Base-by-base conservation (phyloP, 1,284 basidiomycete genomes). In the Moesziomyces antarcticus region DNA sequence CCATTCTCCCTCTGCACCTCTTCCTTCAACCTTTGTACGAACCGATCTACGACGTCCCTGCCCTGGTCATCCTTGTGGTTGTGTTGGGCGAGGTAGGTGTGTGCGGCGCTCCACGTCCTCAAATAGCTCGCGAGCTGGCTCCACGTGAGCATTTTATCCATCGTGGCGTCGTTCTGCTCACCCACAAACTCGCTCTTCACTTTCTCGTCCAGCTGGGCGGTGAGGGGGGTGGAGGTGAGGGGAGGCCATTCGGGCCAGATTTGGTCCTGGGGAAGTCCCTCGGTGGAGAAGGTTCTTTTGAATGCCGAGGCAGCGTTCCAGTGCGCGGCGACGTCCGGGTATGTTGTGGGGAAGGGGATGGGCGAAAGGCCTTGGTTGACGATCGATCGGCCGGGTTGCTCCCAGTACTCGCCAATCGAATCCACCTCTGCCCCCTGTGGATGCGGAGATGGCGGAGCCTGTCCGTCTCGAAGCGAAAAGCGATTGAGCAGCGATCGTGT, bases 311-410 rank as follows among this genome's bases (percentile, higher is more conserved):
- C 1, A 0, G 14, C 40, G 25, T 73, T 52, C 73, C 72, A 85
- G 56, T 82, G 50, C 83, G 80, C 65, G 86, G 86, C 20, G 77
- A 73, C 35, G 82, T 82, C 4, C 84, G 84, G 42, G 85, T 79
- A 66, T 85, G 68, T 33, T 74, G 56, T 85, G 0, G 91, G 89
- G 62, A 89, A 88, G 0, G 91, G 91, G 14, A 94, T 87, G 30
- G 89, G 89, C 8, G 89, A 85, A 0, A 94, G 87, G 72, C 92
- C 89, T 11, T 88, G 87, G 50, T 92, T 91, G 20, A 94, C 86
- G 68, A 93, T 91, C 0, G 87, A 87, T 10, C 93, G 87, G 1
- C 93, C 93, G 0, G 93, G 93, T 52, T 91, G 90, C 72, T 93
- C 87, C 88, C 92, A 94, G 80, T 92, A 89, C 1, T 89, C 88